Conservation (phyloP, 208 protist species). For the Acanthamoeba sp. region DNA sequence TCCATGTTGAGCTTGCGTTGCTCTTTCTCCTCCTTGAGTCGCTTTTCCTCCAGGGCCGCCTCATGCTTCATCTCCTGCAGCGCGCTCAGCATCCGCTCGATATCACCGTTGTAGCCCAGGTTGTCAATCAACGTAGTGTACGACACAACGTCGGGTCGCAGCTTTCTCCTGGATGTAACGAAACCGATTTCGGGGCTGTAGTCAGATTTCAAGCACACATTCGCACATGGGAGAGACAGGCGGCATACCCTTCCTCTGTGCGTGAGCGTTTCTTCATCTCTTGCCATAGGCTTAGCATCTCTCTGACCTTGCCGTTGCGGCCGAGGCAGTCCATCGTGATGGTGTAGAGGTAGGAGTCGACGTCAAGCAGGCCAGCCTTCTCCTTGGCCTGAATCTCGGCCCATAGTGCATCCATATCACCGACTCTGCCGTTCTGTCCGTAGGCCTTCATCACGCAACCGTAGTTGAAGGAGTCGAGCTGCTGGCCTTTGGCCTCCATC, state of each 20-base stretch:
- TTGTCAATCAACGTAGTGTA: conserved; percentile 23
- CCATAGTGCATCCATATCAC: neutral
- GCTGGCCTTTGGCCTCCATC: neutral
- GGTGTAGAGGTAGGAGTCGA: conserved; percentile 25
- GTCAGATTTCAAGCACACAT: neutral
- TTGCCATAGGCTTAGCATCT: neutral
- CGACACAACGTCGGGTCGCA: neutral
- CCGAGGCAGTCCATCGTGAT: neutral
- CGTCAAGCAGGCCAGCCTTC: neutral
- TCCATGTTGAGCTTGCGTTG: neutral
- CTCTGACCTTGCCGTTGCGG: neutral
- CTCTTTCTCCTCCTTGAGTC: conserved; percentile 2
- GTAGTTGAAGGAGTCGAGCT: neutral
- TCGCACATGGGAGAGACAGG: neutral
- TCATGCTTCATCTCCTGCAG: neutral
- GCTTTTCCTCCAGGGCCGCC: neutral
- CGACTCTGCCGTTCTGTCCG: neutral
- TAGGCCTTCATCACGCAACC: conserved; percentile 10
- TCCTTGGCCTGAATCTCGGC: neutral
- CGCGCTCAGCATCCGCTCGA: neutral
- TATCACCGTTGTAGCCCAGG: neutral
- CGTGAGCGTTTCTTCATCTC: conserved; percentile 9
- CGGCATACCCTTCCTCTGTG: neutral
- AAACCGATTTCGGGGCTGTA: too few species aligned
- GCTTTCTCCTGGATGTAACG: neutral